Base-by-base conservation (phyloP, 2,329 filamentous ascomycete genomes). In the Botryotinia calthae region DNA sequence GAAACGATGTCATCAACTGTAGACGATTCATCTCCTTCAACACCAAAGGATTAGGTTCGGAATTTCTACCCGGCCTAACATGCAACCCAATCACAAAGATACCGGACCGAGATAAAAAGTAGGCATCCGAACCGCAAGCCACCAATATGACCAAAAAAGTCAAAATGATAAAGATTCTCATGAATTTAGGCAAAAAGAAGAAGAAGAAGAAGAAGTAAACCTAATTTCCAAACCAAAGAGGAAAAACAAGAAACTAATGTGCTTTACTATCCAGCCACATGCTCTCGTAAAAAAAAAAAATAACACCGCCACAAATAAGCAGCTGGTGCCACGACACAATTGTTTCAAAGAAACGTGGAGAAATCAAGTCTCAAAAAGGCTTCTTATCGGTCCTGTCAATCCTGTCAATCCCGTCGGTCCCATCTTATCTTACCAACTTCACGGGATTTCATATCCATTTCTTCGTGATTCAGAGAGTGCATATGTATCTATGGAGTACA, bases 281-380 rank as follows among this genome's bases (percentile, higher is more conserved):
- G 9, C n/a, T 10, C 34, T 40, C 64, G 34, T 67, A 54, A 54
- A 67, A 18, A 16, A 28, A 37, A 10, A 2, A 9, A 4, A 16
- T 2, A 10, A 67, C 62, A 34, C 61, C 67, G 70, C 70, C 70
- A 72, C 70, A 48, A 58, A 37, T 31, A 22, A 56, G n/a, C 25
- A 48, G 70, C 62, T 72, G 70, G 62, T 72, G 70, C 70, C 70
- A 72, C 70, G 70, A 72, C 70, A 66, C 67, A n/a, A 16, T 54
- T 72, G 70, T 72, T 67, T 72, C 70, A 66, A 31, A 59, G 22
- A 72, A 72, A 66, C 70, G 70, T 72, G 70, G 70, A 72, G 70
- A 71, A 58, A n/a, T 46, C 10, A 37, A 46, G n/a, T 66, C n/a
- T 56, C 18, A 61, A 31, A 58, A 16, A 2, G 25, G 22, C 22